Conservation (phyloP, 2,329 filamentous ascomycete genomes). For the Diplodia corticola region DNA sequence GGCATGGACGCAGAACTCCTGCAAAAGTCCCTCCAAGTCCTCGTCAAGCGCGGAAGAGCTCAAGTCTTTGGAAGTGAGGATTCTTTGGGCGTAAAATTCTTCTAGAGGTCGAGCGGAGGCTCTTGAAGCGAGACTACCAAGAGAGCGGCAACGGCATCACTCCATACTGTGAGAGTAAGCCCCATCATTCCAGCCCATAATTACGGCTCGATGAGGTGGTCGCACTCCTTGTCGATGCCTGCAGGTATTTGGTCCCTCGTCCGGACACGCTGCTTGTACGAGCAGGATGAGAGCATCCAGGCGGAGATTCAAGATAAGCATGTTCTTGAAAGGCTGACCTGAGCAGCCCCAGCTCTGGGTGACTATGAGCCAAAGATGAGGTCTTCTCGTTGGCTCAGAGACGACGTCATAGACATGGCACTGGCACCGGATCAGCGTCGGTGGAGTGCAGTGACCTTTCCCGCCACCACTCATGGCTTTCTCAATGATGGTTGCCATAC, state of each 20-base stretch:
- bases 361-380: not conserved
- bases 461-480: not conserved
- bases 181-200: not conserved
- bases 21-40: slow-evolving; percentile 72
- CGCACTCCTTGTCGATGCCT: not conserved
- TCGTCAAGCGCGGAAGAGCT: slow-evolving; percentile 88
- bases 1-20: slow-evolving; percentile 85
- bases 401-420: not conserved
- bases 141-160: not conserved
- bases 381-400: not conserved
- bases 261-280: not conserved
- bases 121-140: not conserved
- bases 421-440: not conserved
- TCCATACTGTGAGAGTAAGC: not conserved
- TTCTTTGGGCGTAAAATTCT: slow-evolving; percentile 93
- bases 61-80: slow-evolving; percentile 91
- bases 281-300: not conserved
- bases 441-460: not conserved
- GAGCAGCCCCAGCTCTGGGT: not conserved
- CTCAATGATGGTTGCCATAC: not conserved
- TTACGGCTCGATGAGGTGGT: not conserved
- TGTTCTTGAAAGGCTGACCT: not conserved
- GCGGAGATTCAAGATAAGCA: not conserved
- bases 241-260: not conserved
- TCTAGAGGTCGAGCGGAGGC: slow-evolving; percentile 53